phyloP scores from a whole-genome alignment of 257 asterid species.

The Penstemon eatonii region DNA sequence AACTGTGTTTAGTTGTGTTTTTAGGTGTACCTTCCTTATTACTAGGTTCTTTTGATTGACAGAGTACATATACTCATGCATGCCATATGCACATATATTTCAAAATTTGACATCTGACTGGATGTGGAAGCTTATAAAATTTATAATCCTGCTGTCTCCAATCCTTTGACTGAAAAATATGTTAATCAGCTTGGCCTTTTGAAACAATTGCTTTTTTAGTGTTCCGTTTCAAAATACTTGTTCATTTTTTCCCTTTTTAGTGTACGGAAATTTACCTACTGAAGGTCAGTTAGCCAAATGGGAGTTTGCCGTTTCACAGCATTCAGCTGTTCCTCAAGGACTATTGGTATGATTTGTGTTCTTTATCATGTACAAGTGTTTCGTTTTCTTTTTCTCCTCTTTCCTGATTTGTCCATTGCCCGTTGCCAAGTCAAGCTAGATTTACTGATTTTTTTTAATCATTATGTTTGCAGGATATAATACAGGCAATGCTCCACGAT shows the following conservation, averaged over 20 bases:
- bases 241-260: slow-evolving; percentile 35
- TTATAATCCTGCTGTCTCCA: too few species aligned
- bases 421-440: slow-evolving; percentile 11
- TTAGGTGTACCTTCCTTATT: too few species aligned
- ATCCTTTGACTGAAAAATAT: too few species aligned
- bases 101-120: too few species aligned
- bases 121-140: too few species aligned
- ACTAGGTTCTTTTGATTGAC: too few species aligned
- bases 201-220: slow-evolving; percentile 23
- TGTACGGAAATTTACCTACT: slow-evolving; percentile 92
- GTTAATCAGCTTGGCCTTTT: background rate
- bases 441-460: slow-evolving; percentile 35
- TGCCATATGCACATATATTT: too few species aligned
- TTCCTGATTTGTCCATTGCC: slow-evolving; percentile 11
- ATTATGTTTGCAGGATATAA: slow-evolving; percentile 73
- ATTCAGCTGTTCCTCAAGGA: slow-evolving; percentile 65
- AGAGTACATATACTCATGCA: too few species aligned
- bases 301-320: slow-evolving; percentile 94
- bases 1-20: background rate
- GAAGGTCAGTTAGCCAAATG: slow-evolving; percentile 83
- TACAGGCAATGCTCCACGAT: slow-evolving; percentile 98
- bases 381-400: background rate
- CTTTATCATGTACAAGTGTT: background rate
- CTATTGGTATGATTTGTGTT: slow-evolving; percentile 36
- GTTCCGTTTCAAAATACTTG: slow-evolving; percentile 4